These are phyloP conservation scores for Nakaseomyces nivariensis DNA, from an alignment of 1,139 yeast species.

Conservation along the genomic window DNA sequence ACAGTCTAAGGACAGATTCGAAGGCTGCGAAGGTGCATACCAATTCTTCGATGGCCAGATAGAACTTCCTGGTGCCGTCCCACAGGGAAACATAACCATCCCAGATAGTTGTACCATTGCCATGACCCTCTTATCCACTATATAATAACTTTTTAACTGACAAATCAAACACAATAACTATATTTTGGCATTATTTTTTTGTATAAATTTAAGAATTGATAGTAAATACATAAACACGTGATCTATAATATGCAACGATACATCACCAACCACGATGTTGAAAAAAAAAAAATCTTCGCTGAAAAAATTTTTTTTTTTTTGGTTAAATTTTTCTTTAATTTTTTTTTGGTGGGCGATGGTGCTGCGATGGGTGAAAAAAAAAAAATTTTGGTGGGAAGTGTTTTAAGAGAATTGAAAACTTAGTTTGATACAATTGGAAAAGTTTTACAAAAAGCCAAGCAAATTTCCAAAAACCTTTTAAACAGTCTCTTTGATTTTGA, in stretches of 20 bases:
- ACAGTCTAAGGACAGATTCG: constrained; percentile 38
- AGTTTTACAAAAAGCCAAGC: no score
- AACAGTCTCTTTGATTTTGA: no score
- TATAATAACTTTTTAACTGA: not conserved
- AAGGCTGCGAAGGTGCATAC: constrained; percentile 43
- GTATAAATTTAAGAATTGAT: not conserved
- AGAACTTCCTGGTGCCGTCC: constrained; percentile 43
- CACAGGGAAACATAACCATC: constrained; percentile 33
- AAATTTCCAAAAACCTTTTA: no score
- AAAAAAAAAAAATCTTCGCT: not conserved
- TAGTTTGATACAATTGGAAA: no score
- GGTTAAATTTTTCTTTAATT: not conserved
- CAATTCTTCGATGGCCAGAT: constrained; percentile 63
- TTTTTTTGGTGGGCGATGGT: not conserved
- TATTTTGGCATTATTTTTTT: not conserved
- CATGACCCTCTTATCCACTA: constrained; percentile 30
- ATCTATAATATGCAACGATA: not conserved
- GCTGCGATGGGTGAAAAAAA: not conserved
- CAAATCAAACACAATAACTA: not conserved
- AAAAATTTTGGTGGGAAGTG: not conserved
- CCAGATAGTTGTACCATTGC: constrained; percentile 40
- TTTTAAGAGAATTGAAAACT: not conserved
- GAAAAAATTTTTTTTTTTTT: not conserved
- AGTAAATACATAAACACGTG: no score
- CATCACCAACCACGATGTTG: not conserved